Conservation (phyloP, 257 asterid species). For the Solanum stenotomum region DNA sequence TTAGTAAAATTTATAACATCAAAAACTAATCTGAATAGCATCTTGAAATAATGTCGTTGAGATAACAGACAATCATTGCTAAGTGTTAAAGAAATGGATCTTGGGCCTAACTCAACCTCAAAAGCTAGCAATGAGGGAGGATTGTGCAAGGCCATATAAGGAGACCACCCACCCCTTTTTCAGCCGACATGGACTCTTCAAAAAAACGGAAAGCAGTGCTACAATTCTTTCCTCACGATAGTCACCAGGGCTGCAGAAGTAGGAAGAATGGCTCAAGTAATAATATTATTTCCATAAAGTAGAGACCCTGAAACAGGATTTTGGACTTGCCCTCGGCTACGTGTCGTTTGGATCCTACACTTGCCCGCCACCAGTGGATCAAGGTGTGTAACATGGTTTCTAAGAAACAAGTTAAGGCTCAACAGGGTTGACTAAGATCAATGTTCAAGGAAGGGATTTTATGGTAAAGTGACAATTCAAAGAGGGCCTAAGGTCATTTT, state of each 20-base stretch:
- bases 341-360: background rate
- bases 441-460: background rate
- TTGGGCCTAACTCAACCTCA: background rate
- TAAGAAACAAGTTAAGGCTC: background rate
- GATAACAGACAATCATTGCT: background rate
- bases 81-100: background rate
- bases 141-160: background rate
- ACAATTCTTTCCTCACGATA: background rate
- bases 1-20: background rate
- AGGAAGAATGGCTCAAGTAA: background rate
- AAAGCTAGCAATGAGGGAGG: background rate
- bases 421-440: background rate
- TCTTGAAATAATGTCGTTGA: background rate
- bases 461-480: background rate
- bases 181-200: background rate
- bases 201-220: background rate
- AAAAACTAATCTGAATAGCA: background rate
- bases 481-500: background rate
- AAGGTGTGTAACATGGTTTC: background rate
- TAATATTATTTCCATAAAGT: background rate
- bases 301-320: background rate
- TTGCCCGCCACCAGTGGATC: background rate
- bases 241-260: background rate
- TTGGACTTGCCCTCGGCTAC: background rate
- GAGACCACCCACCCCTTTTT: background rate